Evolutionary conservation across 257 asterid species (phyloP).

Genomic region (Salvia hispanica): DNA sequence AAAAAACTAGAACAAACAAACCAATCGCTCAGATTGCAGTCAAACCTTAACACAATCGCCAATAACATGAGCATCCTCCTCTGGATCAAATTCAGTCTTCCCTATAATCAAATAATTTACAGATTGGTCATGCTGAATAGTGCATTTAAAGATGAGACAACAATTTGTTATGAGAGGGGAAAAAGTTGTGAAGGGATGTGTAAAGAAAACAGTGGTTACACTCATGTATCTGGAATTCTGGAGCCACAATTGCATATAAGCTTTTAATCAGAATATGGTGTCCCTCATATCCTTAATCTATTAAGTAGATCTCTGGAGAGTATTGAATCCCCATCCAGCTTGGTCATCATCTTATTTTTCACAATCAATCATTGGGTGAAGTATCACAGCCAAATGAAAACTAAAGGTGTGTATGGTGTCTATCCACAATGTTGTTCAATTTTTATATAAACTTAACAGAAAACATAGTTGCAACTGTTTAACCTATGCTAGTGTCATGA

Average conservation of each 20-base stretch:
- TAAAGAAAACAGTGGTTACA: slow-evolving; percentile 13
- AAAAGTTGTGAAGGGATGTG: not conserved
- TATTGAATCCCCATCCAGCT: slow-evolving; percentile 3
- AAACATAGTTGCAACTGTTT: not conserved
- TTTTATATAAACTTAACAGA: not conserved
- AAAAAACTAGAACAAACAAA: slow-evolving; percentile 24
- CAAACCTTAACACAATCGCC: slow-evolving; percentile 96
- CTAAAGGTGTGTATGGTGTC: not conserved
- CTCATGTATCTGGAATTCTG: not conserved
- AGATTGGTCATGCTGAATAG: slow-evolving; percentile 26
- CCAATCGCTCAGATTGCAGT: slow-evolving; percentile 28
- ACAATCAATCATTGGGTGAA: not conserved
- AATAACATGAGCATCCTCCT: slow-evolving; percentile 96
- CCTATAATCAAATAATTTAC: slow-evolving; percentile 50
- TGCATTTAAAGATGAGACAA: slow-evolving; percentile 12
- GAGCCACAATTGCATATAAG: not conserved
- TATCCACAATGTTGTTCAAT: not conserved
- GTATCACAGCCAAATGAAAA: slow-evolving; percentile 9
- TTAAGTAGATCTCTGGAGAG: not conserved
- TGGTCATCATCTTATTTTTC: not conserved
- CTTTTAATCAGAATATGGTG: slow-evolving; percentile 22
- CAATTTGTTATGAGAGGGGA: slow-evolving; percentile 5
- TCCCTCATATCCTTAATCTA: slow-evolving; percentile 12
- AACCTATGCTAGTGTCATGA: not conserved
- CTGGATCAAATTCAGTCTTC: slow-evolving; percentile 70